phyloP scores from a whole-genome alignment of 192 early-diverging fungal genomes.

The Backusella mclennaniae region DNA sequence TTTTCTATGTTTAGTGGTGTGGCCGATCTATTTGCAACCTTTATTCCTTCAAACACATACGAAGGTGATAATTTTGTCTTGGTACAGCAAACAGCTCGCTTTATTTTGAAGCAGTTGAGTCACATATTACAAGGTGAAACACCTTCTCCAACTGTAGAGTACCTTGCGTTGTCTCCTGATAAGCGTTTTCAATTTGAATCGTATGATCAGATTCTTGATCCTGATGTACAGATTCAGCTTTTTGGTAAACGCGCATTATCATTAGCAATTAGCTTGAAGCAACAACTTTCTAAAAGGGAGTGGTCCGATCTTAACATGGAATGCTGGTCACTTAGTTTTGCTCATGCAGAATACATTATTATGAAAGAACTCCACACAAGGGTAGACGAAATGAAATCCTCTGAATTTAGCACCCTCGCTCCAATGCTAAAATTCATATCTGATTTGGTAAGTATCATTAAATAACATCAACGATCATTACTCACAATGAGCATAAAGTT shows the following conservation, averaged over 20 bases:
- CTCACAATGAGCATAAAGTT: slow-evolving; percentile 35
- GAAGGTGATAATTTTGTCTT: slow-evolving; percentile 69
- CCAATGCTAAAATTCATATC: slow-evolving; percentile 28
- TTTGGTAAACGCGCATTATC: slow-evolving; percentile 67
- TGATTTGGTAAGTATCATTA: slow-evolving; percentile 6
- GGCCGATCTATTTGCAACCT: slow-evolving; percentile 55
- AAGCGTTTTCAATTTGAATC: slow-evolving; percentile 15
- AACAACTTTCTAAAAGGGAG: slow-evolving; percentile 45
- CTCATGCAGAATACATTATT: slow-evolving; percentile 74
- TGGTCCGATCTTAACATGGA: slow-evolving; percentile 72
- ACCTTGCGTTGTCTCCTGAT: slow-evolving; percentile 23
- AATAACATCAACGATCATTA: slow-evolving; percentile 14
- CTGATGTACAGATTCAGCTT: slow-evolving; percentile 53
- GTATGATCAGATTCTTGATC: slow-evolving; percentile 43
- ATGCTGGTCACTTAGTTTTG: slow-evolving; percentile 63
- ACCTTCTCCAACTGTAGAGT: slow-evolving; percentile 30
- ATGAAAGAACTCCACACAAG: slow-evolving; percentile 53
- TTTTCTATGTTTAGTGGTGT: slow-evolving; percentile 68
- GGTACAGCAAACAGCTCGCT: slow-evolving; percentile 71
- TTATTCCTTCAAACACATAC: slow-evolving; percentile 52
- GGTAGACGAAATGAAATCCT: slow-evolving; percentile 17
- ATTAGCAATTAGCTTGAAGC: slow-evolving; percentile 54
- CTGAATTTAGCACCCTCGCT: slow-evolving; percentile 6
- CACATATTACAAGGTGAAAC: slow-evolving; percentile 36
- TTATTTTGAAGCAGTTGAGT: slow-evolving; percentile 63